phyloP scores from a whole-genome alignment of 495 filamentous ascomycete species.

The Staphylotrichum tortipilum region DNA sequence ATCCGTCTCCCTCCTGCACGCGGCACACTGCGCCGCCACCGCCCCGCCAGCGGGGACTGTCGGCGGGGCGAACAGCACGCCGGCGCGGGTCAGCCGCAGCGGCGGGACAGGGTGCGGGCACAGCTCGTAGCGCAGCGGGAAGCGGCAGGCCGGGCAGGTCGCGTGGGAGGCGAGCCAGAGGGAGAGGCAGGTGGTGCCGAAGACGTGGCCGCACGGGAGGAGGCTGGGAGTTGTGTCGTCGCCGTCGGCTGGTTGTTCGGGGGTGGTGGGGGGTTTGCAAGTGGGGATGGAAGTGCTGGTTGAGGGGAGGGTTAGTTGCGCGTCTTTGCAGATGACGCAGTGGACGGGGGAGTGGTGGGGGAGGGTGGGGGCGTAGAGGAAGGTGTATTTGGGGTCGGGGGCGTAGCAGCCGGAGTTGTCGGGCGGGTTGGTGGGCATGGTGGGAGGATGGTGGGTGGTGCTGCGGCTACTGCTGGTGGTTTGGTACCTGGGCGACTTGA shows the following conservation, averaged over 20 bases:
- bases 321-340: slow-evolving; percentile 9
- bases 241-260: background rate
- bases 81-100: background rate
- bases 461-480: too few relatives aligned
- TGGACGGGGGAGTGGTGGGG: background rate
- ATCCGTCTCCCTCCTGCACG: background rate
- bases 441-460: background rate
- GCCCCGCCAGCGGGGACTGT: slow-evolving; percentile 3
- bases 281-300: background rate
- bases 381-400: slow-evolving; percentile 8
- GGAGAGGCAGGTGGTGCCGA: slow-evolving; percentile 3
- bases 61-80: background rate
- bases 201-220: slow-evolving; percentile 18
- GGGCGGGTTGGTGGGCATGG: background rate
- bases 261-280: too few relatives aligned
- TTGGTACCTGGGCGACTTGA: background rate
- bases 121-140: background rate
- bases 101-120: slow-evolving; percentile 4
- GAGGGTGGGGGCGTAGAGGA: background rate
- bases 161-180: background rate
- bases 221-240: background rate
- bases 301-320: background rate
- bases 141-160: slow-evolving; percentile 13
- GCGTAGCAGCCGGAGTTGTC: background rate
- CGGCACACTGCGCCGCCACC: background rate